Evolutionary conservation across 1,284 basidiomycete species (phyloP).

Genomic region (Ceratobasidium sp.): DNA sequence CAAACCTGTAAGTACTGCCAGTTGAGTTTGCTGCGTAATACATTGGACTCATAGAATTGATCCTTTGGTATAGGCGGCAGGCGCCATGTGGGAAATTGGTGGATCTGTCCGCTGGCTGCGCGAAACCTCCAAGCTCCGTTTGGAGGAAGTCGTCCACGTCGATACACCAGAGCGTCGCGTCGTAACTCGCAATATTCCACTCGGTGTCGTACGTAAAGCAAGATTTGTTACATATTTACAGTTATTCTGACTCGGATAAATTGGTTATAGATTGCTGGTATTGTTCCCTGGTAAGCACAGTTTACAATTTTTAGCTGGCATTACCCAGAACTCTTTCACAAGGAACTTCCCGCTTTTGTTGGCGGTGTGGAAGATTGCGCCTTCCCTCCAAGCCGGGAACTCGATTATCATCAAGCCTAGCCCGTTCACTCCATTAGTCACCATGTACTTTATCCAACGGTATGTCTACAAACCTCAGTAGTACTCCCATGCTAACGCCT

Average conservation of each 20-base stretch:
- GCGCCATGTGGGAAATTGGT: slow-evolving; percentile 28
- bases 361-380: slow-evolving; percentile 30
- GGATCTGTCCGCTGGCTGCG: slow-evolving; percentile 32
- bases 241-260: neutral
- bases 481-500: neutral
- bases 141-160: slow-evolving; percentile 36
- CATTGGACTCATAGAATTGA: neutral
- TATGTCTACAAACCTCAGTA: neutral
- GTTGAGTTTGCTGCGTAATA: neutral
- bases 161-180: slow-evolving; percentile 37
- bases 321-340: neutral
- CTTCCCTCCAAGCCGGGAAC: slow-evolving; percentile 29
- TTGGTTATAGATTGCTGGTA: slow-evolving; percentile 3
- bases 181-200: slow-evolving; percentile 34
- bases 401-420: slow-evolving; percentile 34
- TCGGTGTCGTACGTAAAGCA: slow-evolving; percentile 21
- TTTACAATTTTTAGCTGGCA: neutral
- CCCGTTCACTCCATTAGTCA: slow-evolving; percentile 31
- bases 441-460: slow-evolving; percentile 24
- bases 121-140: slow-evolving; percentile 12
- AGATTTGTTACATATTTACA: neutral
- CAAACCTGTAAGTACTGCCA: slow-evolving; percentile 16
- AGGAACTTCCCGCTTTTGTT: slow-evolving; percentile 33
- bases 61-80: neutral
- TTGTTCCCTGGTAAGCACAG: slow-evolving; percentile 17